Evolutionary conservation across 805 yeast species (phyloP).

Genomic region (Ogataea siamensis): DNA sequence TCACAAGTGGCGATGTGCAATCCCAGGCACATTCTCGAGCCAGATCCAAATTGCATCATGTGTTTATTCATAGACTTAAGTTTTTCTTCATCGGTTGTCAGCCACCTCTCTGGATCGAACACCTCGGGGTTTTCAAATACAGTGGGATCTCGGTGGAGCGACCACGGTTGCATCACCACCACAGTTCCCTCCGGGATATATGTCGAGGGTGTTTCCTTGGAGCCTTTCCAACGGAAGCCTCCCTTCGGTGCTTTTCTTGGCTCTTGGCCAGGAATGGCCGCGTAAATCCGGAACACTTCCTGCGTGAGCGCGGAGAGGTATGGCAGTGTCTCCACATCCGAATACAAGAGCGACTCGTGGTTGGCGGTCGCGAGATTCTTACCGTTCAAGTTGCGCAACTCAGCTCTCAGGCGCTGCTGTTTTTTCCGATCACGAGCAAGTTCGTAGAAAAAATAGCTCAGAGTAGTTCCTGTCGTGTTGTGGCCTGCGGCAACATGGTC

Average conservation of each 20-base stretch:
- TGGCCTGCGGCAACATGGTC: conserved; percentile 80
- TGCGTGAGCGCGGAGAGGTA: conserved; percentile 58
- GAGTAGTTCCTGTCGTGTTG: conserved; percentile 68
- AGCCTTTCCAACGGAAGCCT: conserved; percentile 31
- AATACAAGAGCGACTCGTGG: conserved; percentile 30
- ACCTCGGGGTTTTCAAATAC: conserved; percentile 51
- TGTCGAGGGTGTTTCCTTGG: conserved; percentile 25
- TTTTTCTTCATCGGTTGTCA: conserved; percentile 38
- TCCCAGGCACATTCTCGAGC: conserved; percentile 73
- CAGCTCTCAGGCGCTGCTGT: conserved; percentile 49
- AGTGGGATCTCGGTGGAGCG: conserved; percentile 50
- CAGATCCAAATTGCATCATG: conserved; percentile 72
- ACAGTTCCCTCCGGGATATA: conserved; percentile 51
- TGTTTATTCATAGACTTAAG: conserved; percentile 46
- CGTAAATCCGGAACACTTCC: conserved; percentile 60
- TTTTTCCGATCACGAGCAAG: conserved; percentile 47
- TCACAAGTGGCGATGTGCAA: conserved; percentile 65
- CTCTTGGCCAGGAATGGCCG: conserved; percentile 75
- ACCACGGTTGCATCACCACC: conserved; percentile 65
- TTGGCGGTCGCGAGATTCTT: conserved; percentile 22
- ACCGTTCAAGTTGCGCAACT: conserved; percentile 33
- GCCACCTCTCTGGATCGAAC: conserved; percentile 59
- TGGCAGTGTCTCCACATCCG: conserved; percentile 52
- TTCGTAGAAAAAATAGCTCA: conserved; percentile 58
- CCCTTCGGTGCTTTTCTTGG: conserved; percentile 49